phyloP scores from a whole-genome alignment of 208 protist species.

The Leishmania major region DNA sequence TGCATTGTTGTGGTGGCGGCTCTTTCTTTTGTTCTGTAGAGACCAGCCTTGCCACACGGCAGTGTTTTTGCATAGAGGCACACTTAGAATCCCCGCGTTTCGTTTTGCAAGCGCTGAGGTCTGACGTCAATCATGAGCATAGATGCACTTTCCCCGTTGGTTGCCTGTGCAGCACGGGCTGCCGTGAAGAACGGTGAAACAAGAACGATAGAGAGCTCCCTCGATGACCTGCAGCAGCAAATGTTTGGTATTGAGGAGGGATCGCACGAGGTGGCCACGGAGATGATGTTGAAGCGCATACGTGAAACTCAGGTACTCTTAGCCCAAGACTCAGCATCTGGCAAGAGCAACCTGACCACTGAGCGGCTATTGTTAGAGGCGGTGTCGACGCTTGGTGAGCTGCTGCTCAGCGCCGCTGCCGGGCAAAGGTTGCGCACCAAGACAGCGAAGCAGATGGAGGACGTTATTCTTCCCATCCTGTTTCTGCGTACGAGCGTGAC shows the following conservation, averaged over 20 bases:
- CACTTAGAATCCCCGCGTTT: background rate
- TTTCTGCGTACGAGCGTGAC: slow-evolving; percentile 40
- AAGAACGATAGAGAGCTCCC: slow-evolving; percentile 7
- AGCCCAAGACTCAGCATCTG: background rate
- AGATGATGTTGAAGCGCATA: slow-evolving; percentile 2
- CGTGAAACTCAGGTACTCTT: background rate
- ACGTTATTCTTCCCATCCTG: slow-evolving; percentile 44
- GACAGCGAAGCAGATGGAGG: slow-evolving; percentile 28
- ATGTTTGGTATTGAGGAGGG: slow-evolving; percentile 9
- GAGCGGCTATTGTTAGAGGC: slow-evolving; percentile 32
- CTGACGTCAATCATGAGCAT: slow-evolving; percentile 13
- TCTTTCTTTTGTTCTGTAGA: slow-evolving; percentile 4
- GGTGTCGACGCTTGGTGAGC: slow-evolving; percentile 22
- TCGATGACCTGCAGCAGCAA: slow-evolving; percentile 19
- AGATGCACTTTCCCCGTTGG: slow-evolving; percentile 4
- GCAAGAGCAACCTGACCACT: slow-evolving; percentile 13
- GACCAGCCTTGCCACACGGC: background rate
- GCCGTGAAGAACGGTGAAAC: slow-evolving; percentile 3
- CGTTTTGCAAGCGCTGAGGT: background rate
- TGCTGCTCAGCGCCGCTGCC: slow-evolving; percentile 15
- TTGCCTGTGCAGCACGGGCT: slow-evolving; percentile 20
- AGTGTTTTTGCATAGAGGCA: slow-evolving; percentile 14
- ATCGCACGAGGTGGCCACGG: background rate
- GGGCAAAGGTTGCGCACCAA: slow-evolving; percentile 10
- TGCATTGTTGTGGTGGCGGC: background rate